Conservation (phyloP, 176 grass and related monocot species). For the Thinopyrum elongatum region DNA sequence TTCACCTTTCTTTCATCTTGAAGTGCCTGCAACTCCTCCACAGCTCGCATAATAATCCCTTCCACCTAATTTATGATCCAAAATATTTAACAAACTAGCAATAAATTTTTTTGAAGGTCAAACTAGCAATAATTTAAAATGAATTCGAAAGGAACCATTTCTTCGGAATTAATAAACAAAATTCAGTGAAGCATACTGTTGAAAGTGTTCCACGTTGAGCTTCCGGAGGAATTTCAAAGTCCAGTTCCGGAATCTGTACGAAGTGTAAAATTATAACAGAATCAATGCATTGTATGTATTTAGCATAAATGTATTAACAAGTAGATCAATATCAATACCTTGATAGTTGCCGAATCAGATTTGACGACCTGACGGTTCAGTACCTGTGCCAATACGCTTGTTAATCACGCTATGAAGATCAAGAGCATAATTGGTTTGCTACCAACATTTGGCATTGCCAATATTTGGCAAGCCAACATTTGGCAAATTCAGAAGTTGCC, state of each 20-base stretch:
- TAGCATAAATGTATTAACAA: neutral
- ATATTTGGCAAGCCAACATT: no score
- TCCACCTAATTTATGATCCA: slow-evolving; percentile 58
- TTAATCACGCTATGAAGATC: slow-evolving; percentile 8
- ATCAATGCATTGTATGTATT: neutral
- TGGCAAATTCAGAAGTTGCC: no score
- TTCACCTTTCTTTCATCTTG: slow-evolving; percentile 94
- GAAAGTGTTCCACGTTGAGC: slow-evolving; percentile 88
- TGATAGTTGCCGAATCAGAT: slow-evolving; percentile 97
- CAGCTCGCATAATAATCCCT: slow-evolving; percentile 73
- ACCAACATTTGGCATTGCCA: no score
- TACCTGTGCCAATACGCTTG: slow-evolving; percentile 45
- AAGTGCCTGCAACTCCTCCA: slow-evolving; percentile 71
- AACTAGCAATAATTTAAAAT: neutral
- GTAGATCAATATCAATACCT: slow-evolving; percentile 38
- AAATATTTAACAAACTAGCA: slow-evolving; percentile 1
- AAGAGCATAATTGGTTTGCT: no score
- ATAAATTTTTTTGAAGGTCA: no score
- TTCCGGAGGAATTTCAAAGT: slow-evolving; percentile 94
- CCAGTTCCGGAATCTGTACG: slow-evolving; percentile 80
- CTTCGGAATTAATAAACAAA: neutral
- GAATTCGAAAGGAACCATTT: slow-evolving; percentile 5
- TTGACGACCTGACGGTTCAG: slow-evolving; percentile 94
- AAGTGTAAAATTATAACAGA: slow-evolving; percentile 38
- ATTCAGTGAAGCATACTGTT: slow-evolving; percentile 54